Evolutionary conservation across 306 rosid species (phyloP), one percentile per base, ranked within the genome.

Genomic region (Citrullus colocynthis): DNA sequence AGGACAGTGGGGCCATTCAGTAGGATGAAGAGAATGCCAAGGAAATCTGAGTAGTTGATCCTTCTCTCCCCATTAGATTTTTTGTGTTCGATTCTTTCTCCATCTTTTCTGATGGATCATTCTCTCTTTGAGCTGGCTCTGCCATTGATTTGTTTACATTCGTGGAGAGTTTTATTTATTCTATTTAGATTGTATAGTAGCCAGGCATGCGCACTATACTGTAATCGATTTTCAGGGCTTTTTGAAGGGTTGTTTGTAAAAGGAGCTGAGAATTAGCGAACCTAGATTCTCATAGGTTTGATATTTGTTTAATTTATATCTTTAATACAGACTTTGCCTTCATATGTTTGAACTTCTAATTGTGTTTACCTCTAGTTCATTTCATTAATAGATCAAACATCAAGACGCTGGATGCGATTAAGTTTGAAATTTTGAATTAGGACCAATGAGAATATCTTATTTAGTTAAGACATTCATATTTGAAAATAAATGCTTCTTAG

Each of bases 1-100:
- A 78, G 85, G 54, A 82, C 97, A 45, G 90, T 90, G 10, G 98
- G 98, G 57, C 98, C 97, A 5, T 95, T 86, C 55, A 92, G 93
- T 88, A 72, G 97, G 83, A 90, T 92, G 90, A 95, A 95, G 93
- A 90, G 98, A 80, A 88, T 87, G 78, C 60, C 83, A 0, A 85
- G 80, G 70, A 92, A 95, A 82, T 48, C 88, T 1, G 90, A 90
- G 75, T 86, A 90, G 90, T 59, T 64, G 56, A 56, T 67, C 76
- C 61, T 63, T 32, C 41, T 56, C 41, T 76, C 69, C 52, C 52
- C 52, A n/a, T 14, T 17, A 15, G 12, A 15, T 14, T 7, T 39
- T 48, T 72, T 72, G 15, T 28, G 76, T 69, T 70, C 4, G 16
- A 71, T 49, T 73, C 45, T 73, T 74, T 74, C 36, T 52, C 77